phyloP scores from a whole-genome alignment of 768 basidiomycete species.

The Tulasnella sp. region DNA sequence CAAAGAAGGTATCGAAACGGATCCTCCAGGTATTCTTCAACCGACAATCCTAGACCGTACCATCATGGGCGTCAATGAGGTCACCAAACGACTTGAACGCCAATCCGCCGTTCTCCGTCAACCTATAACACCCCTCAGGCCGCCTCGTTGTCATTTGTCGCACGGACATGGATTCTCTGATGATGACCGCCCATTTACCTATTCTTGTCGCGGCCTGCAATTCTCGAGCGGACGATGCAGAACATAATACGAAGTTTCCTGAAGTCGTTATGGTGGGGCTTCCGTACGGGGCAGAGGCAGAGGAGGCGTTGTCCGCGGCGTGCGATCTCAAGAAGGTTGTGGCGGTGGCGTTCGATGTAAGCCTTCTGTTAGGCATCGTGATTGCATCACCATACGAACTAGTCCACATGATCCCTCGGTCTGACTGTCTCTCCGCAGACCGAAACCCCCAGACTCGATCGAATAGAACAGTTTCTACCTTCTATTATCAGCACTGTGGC shows the following conservation, averaged over 20 bases:
- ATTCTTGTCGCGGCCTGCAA: constrained; percentile 71
- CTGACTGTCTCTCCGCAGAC: constrained; percentile 27
- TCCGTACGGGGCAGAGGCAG: constrained; percentile 59
- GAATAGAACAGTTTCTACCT: constrained; percentile 21
- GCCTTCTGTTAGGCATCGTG: constrained; percentile 20
- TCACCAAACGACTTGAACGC: constrained; percentile 60
- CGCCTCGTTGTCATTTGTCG: constrained; percentile 54
- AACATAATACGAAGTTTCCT: constrained; percentile 15
- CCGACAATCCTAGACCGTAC: constrained; percentile 42
- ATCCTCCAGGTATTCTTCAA: constrained; percentile 12
- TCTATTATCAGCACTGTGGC: constrained; percentile 61
- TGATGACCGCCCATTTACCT: constrained; percentile 64
- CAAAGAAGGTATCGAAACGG: not conserved
- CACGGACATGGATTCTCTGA: constrained; percentile 62
- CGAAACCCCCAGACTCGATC: constrained; percentile 32
- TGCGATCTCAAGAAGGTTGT: constrained; percentile 60
- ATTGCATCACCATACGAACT: too few relatives aligned
- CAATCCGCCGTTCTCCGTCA: constrained; percentile 28
- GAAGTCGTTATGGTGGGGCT: constrained; percentile 51
- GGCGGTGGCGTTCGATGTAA: constrained; percentile 56
- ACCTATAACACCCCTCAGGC: constrained; percentile 16
- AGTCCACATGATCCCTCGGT: not conserved
- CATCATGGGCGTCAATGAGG: constrained; percentile 64
- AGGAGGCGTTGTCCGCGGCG: constrained; percentile 44
- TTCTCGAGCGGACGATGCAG: constrained; percentile 24